Evolutionary conservation across 139 green algal species (phyloP).

Genomic region (Asterochloris erici): DNA sequence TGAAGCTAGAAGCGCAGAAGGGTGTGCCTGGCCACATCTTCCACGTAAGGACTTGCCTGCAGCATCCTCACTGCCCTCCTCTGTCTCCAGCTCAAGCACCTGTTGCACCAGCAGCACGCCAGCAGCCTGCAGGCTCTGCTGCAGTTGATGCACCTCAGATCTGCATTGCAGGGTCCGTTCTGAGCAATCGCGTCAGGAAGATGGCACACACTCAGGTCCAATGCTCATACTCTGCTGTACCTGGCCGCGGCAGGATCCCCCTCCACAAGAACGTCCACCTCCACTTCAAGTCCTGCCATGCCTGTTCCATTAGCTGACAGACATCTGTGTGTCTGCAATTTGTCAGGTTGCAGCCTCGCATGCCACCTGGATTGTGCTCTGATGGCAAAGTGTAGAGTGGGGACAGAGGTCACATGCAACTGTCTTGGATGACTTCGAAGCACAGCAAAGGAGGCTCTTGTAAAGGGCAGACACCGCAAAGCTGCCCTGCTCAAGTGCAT

Average conservation of each 20-base stretch:
- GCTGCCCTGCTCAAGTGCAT: too few relatives aligned
- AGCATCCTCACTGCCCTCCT: background rate
- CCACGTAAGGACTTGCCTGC: background rate
- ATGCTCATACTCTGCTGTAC: background rate
- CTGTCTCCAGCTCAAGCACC: background rate
- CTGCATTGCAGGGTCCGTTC: background rate
- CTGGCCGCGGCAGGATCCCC: background rate
- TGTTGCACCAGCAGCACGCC: background rate
- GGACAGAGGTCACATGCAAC: too few relatives aligned
- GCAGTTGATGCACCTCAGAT: background rate
- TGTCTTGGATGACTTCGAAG: too few relatives aligned
- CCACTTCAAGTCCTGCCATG: background rate
- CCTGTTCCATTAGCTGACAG: too few relatives aligned
- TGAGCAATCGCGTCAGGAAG: background rate
- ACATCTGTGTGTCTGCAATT: too few relatives aligned
- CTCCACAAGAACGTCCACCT: conserved; percentile 18
- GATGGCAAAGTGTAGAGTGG: too few relatives aligned
- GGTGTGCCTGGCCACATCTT: background rate
- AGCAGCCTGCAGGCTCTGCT: background rate
- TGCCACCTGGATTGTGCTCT: too few relatives aligned
- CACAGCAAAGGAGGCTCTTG: too few relatives aligned
- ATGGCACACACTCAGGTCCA: background rate
- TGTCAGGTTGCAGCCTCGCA: too few relatives aligned
- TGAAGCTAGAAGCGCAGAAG: background rate
- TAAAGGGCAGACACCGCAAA: too few relatives aligned